Conservation (phyloP, 345 rosid species). For the Aquilaria sinensis region DNA sequence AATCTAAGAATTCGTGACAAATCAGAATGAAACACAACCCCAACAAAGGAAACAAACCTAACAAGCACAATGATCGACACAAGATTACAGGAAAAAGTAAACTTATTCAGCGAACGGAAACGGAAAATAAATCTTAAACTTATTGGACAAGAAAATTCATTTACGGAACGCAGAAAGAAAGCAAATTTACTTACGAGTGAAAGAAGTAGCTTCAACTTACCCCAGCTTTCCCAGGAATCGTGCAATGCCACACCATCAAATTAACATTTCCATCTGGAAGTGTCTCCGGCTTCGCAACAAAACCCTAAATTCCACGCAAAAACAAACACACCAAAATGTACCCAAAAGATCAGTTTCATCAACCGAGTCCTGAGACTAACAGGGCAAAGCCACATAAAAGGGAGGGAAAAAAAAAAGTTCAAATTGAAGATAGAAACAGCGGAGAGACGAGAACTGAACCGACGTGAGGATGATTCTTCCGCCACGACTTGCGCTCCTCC, state of each 20-base stretch:
- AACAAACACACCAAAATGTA: slow-evolving; percentile 5
- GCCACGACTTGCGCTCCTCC: slow-evolving; percentile 94
- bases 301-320: slow-evolving; percentile 51
- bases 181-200: no score
- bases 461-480: slow-evolving; percentile 96
- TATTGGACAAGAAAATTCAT: no score
- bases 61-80: no score
- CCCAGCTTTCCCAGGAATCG: slow-evolving; percentile 92
- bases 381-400: slow-evolving; percentile 3
- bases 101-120: no score
- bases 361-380: not conserved
- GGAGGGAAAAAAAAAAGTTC: not conserved
- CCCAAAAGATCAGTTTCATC: not conserved
- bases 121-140: no score
- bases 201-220: slow-evolving; percentile 32
- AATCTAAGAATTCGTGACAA: no score
- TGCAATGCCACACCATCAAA: slow-evolving; percentile 97
- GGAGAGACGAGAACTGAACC: slow-evolving; percentile 15
- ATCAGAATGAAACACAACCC: no score
- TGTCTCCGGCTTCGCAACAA: slow-evolving; percentile 95
- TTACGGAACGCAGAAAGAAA: no score
- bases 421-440: slow-evolving; percentile 1
- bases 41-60: no score
- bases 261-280: slow-evolving; percentile 71
- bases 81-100: no score